A percentile compares a stretch with the other conserved stretches of the same genome.
Evolutionary conservation across 2,329 filamentous ascomycete species (phyloP).

Genomic region (Aschersonia sp.): DNA sequence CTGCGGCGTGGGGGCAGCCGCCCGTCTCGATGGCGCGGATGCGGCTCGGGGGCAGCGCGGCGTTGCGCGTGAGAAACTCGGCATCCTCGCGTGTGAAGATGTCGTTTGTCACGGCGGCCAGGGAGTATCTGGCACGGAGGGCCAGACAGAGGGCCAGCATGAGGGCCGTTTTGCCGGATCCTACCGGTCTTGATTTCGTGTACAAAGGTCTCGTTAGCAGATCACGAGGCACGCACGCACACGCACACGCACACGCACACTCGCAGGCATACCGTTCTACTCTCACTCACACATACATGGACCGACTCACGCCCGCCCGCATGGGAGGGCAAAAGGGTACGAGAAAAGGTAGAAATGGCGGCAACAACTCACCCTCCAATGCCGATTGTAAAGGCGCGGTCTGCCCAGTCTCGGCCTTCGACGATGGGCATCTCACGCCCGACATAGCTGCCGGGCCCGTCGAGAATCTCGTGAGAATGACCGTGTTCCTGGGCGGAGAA

Average conservation of each 20-base stretch:
- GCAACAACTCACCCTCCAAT: constrained; percentile 66
- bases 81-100: constrained; percentile 98
- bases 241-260: too few species aligned
- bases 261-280: too few species aligned
- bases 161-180: constrained; percentile 90
- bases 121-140: constrained; percentile 65
- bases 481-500: constrained; percentile 60
- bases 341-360: neutral
- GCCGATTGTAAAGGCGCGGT: constrained; percentile 89
- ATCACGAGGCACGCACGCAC: too few species aligned
- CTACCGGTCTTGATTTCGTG: constrained; percentile 55
- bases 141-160: constrained; percentile 88
- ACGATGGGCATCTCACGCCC: constrained; percentile 88
- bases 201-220: neutral
- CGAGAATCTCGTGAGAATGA: constrained; percentile 89
- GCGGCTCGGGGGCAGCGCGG: constrained; percentile 65
- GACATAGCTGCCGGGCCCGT: constrained; percentile 81
- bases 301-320: too few species aligned
- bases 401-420: constrained; percentile 74
- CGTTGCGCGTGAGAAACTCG: constrained; percentile 84
- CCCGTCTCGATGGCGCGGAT: constrained; percentile 96
- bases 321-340: neutral
- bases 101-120: constrained; percentile 95
- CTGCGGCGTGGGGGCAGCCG: constrained; percentile 90
- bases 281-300: too few species aligned